These are phyloP conservation scores for Hirschfeldia incana DNA, from an alignment of 345 rosid species.

Conservation along the genomic window DNA sequence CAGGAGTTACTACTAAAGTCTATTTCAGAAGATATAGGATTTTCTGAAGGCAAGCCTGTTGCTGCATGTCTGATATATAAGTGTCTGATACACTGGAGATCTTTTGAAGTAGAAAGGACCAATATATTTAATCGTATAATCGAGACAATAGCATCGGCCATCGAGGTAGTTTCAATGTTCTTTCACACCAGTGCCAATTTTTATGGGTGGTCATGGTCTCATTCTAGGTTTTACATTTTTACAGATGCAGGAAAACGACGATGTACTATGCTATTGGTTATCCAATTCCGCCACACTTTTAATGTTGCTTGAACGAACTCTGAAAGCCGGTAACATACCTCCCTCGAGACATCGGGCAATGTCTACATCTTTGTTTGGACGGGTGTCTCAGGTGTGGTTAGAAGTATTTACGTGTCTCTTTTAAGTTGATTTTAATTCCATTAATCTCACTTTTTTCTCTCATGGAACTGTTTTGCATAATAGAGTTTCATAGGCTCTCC, in stretches of 20 bases:
- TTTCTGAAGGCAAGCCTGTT: constrained; percentile 80
- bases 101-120: constrained; percentile 93
- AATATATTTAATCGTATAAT: constrained; percentile 81
- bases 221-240: constrained; percentile 28
- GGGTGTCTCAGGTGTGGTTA: constrained; percentile 80
- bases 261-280: constrained; percentile 85
- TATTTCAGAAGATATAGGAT: constrained; percentile 82
- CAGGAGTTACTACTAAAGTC: constrained; percentile 85
- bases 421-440: not conserved
- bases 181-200: constrained; percentile 24
- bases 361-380: constrained; percentile 76
- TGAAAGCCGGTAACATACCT: constrained; percentile 81
- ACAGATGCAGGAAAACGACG: constrained; percentile 78
- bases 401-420: constrained; percentile 7
- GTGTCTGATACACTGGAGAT: constrained; percentile 91
- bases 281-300: constrained; percentile 84
- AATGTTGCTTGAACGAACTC: constrained; percentile 78
- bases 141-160: constrained; percentile 77
- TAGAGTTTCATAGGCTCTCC: constrained; percentile 88
- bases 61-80: constrained; percentile 93
- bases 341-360: constrained; percentile 70
- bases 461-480: constrained; percentile 13
- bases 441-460: constrained; percentile 13
- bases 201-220: constrained; percentile 11
- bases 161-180: constrained; percentile 56